Evolutionary conservation across 2,329 filamentous ascomycete species (phyloP).

Genomic region (Claviceps monticola): DNA sequence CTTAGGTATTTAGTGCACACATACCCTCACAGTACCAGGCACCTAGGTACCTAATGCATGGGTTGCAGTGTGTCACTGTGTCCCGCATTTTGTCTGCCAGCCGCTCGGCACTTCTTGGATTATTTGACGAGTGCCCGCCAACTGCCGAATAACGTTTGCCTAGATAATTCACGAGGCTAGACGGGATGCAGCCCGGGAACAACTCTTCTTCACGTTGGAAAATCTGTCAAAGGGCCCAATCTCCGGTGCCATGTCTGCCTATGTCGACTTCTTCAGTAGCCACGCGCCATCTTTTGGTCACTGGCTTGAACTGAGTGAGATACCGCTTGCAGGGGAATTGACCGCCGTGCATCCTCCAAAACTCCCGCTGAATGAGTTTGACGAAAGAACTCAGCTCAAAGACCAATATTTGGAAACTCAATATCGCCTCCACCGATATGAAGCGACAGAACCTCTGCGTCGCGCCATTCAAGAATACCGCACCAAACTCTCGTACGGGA

Average conservation of each 20-base stretch:
- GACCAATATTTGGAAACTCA: constrained; percentile 55
- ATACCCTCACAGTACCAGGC: too few species aligned
- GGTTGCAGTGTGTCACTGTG: neutral
- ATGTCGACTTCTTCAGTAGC: constrained; percentile 1
- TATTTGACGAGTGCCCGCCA: neutral
- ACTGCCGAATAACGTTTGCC: neutral
- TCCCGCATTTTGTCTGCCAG: neutral
- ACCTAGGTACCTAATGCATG: neutral
- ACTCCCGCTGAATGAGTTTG: constrained; percentile 6
- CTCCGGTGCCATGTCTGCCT: neutral
- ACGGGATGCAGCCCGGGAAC: neutral
- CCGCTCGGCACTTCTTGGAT: neutral
- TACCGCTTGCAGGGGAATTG: constrained; percentile 13
- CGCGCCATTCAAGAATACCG: constrained; percentile 47
- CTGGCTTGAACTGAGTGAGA: constrained; percentile 8
- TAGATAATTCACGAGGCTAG: too few species aligned
- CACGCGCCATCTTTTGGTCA: neutral
- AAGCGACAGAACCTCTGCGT: constrained; percentile 55
- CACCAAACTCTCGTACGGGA: neutral
- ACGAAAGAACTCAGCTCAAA: constrained; percentile 7
- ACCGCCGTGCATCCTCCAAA: constrained; percentile 8
- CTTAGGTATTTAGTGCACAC: too few species aligned
- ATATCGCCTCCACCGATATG: constrained; percentile 63
- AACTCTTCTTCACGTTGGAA: neutral
- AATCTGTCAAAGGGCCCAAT: neutral